Conservation (phyloP, 192 early-diverging fungal species). For the Mortierella hygrophila region DNA sequence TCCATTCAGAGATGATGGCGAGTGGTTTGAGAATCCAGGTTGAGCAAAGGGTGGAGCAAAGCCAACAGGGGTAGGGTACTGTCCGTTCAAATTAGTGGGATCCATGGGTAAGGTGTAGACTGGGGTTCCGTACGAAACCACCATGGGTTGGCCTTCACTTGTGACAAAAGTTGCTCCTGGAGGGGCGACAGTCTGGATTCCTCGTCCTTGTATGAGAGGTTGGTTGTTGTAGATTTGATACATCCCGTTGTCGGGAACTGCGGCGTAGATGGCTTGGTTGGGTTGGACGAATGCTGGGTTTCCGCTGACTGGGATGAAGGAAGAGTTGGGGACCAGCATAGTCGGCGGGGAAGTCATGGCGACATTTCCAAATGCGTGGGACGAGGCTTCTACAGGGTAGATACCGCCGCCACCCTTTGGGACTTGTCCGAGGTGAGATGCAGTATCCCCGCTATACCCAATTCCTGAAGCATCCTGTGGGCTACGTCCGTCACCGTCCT, state of each 20-base stretch:
- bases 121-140: background rate
- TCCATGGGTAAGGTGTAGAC: background rate
- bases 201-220: background rate
- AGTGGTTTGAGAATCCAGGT: background rate
- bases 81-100: background rate
- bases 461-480: background rate
- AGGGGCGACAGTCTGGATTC: background rate
- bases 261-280: background rate
- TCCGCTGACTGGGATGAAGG: background rate
- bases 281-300: background rate
- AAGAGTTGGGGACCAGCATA: background rate
- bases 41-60: background rate
- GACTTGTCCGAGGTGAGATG: too few species aligned
- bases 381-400: background rate
- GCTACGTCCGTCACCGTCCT: background rate
- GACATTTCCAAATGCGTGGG: background rate
- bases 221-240: background rate
- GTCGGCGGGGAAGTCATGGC: background rate
- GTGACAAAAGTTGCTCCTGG: background rate
- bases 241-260: background rate
- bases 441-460: background rate
- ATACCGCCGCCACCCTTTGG: background rate
- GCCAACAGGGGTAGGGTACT: background rate
- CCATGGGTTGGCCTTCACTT: background rate
- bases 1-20: background rate